Conservation (phyloP, 1,284 basidiomycete genomes). For the Moesziomyces antarcticus region DNA sequence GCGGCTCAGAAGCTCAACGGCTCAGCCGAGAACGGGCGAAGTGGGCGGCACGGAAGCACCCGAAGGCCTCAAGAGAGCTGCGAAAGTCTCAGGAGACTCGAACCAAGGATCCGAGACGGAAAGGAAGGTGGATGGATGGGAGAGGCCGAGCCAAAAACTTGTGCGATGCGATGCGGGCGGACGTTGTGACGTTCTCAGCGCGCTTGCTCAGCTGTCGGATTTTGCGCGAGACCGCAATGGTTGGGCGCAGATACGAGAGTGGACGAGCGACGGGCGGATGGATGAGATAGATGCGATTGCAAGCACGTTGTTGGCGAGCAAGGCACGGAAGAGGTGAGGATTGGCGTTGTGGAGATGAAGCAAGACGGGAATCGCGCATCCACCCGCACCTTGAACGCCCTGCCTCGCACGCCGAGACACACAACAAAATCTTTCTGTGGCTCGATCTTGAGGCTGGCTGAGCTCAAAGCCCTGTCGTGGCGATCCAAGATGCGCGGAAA, state of each 20-base stretch:
- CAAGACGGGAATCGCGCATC: background rate
- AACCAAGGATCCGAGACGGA: background rate
- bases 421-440: background rate
- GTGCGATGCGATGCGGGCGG: conserved; percentile 7
- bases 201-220: conserved; percentile 15
- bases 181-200: conserved; percentile 19
- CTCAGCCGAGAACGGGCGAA: conserved; percentile 22
- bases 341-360: background rate
- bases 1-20: conserved; percentile 32
- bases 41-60: background rate
- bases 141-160: conserved; percentile 11
- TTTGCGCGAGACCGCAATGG: background rate
- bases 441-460: background rate
- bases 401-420: too few relatives aligned
- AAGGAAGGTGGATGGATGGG: background rate
- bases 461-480: background rate
- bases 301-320: background rate
- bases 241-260: too few relatives aligned
- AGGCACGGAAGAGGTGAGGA: background rate
- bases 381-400: background rate
- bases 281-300: conserved; percentile 10
- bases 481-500: background rate
- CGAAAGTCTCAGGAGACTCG: conserved; percentile 22
- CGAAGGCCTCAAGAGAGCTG: conserved; percentile 21
- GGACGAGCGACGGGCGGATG: background rate